Evolutionary conservation across 164 flowering plant species (phyloP).

Genomic region (Stephania japonica): DNA sequence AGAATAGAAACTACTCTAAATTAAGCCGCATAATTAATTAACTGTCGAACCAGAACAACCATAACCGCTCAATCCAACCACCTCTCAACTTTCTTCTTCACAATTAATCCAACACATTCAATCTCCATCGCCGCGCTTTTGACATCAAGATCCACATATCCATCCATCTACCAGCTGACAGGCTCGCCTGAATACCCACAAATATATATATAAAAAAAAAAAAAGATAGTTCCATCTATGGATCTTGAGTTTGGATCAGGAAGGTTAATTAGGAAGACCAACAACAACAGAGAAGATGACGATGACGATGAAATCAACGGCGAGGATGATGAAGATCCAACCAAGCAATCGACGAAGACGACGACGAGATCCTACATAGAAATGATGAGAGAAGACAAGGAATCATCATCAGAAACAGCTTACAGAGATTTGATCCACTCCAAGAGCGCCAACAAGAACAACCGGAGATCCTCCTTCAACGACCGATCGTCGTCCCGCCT

Average conservation of each 20-base stretch:
- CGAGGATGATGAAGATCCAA: neutral
- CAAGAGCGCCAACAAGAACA: conserved; percentile 17
- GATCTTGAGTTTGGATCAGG: too few species aligned
- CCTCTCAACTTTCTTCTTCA: neutral
- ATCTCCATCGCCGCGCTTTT: too few species aligned
- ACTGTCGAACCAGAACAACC: neutral
- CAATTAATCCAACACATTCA: too few species aligned
- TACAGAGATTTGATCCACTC: conserved; percentile 11
- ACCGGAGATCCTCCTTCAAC: conserved; percentile 53
- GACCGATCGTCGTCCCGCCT: conserved; percentile 40
- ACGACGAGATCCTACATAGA: conserved; percentile 23
- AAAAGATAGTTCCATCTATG: too few species aligned
- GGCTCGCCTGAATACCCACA: neutral
- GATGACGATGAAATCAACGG: neutral
- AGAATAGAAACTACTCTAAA: neutral
- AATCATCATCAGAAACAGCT: conserved; percentile 18
- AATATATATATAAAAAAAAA: too few species aligned
- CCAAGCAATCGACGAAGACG: neutral
- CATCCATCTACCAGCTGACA: too few species aligned
- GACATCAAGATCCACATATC: too few species aligned
- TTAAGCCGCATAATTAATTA: neutral
- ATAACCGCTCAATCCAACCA: neutral
- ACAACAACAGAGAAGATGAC: too few species aligned
- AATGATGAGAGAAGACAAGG: conserved; percentile 42
- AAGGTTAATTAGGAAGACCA: too few species aligned